phyloP scores from a whole-genome alignment of 2,329 filamentous ascomycete species.

The Diaporthe citrichinensis region DNA sequence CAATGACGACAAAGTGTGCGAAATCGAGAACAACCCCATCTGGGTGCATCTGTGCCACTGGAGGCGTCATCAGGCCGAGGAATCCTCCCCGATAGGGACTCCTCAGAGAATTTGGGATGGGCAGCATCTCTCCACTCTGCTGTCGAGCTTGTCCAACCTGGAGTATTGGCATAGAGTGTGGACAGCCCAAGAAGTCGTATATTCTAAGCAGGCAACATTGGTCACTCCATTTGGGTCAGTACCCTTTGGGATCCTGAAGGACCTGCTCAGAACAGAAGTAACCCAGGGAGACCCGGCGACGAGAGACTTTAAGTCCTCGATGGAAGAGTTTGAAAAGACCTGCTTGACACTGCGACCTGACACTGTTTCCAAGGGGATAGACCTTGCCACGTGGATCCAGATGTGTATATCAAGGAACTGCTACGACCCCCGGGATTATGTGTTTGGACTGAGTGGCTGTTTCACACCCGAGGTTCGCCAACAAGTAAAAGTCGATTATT shows the following conservation, averaged over 20 bases:
- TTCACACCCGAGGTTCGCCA: not conserved
- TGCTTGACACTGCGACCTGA: not conserved
- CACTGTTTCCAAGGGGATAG: not conserved
- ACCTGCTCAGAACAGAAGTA: not conserved
- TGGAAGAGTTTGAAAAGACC: not conserved
- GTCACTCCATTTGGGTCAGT: not conserved
- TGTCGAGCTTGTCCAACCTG: too few species aligned
- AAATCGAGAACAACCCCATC: too few species aligned
- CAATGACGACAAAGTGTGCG: too few species aligned
- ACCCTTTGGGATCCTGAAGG: not conserved
- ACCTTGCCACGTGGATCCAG: not conserved
- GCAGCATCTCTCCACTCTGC: too few species aligned
- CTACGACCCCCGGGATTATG: not conserved
- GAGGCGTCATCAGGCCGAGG: too few species aligned
- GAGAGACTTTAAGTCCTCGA: not conserved
- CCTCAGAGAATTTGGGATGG: too few species aligned
- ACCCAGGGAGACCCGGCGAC: not conserved
- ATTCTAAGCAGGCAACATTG: not conserved
- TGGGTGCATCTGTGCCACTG: too few species aligned
- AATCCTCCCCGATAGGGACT: too few species aligned
- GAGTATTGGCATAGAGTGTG: not conserved
- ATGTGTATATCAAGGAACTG: not conserved
- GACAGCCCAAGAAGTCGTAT: not conserved
- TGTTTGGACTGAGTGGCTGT: not conserved
- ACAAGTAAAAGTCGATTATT: not conserved